Evolutionary conservation across 768 basidiomycete genomes (phyloP), one percentile per base, ranked within the genome.

Genomic region (Naganishia vaughanmartiniae): DNA sequence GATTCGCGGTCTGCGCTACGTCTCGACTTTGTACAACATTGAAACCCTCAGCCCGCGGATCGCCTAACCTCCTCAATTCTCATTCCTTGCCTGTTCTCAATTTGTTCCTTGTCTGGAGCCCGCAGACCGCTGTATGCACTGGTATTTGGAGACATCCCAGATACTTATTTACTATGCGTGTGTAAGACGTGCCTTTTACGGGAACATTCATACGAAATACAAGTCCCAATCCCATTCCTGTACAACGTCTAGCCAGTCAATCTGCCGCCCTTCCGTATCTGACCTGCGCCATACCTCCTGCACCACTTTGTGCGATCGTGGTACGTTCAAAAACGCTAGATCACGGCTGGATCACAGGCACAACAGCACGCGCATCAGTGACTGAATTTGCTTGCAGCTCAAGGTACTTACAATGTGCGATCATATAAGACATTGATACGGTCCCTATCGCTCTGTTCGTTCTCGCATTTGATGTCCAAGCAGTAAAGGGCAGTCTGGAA

Each of bases 181-280:
- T 4, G 34, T 12, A 36, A 4, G 34, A 36, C 4, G 4, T 12
- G 34, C 34, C 34, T 36, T 4, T 36, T 12, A 36, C 4, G 12
- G 4, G 6, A 5, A 12, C 4, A 36, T 15, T 55, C 30, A 78
- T 21, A 74, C 77, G 34, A 78, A 42, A 33, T 70, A 74, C 36
- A 78, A 63, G 66, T 78, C 76, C 77, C 77, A 78, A 48, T 75
- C 74, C 26, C 58, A 75, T 51, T 78, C 77, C 12, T 51, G 70
- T 10, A 78, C 30, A 7, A 78, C 67, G 45, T 76, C 77, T 14
- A 78, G 63, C 77, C 77, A 78, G 66, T 78, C 76, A n/a, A 78
- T 72, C 39, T 70, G 71, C 12, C 72, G 39, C 28, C 51, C 55
- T 17, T 76, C 77, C 28, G 60, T 72, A 15, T 69, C 36, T 26